Evolutionary conservation across 2,329 filamentous ascomycete species (phyloP), one percentile per base, ranked within the genome.

Genomic region (Chrysoporthe cubensis): DNA sequence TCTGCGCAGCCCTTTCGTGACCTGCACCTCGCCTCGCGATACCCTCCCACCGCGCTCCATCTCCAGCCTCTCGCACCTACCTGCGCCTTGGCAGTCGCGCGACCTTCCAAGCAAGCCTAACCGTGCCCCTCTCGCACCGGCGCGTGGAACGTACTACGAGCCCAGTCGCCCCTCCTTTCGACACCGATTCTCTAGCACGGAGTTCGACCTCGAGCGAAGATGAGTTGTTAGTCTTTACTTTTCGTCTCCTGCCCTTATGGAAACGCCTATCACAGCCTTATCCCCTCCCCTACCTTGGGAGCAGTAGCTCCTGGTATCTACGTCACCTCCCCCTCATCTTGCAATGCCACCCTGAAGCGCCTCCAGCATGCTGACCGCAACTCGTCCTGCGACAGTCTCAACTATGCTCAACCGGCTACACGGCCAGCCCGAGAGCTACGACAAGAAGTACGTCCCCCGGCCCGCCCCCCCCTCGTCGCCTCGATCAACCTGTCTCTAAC

Each of bases 351-450:
- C 11, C 52, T 56, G 59, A 50, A 34, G 32, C 56, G 50, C 59
- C 63, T 48, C 54, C 64, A 65, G 5, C 11, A 64, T 66, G 66
- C 70, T 70, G 64, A 71, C 62, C 48, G 61, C 65, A 44, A 52
- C 58, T 32, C 57, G 57, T 42, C 64, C 52, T 43, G 26, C 32
- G 52, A 64, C 70, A 97, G 94, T 97, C 83, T 84, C 91, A 74
- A 91, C 87, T 77, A 97, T 97, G 93, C 86, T 97, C 76, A 97
- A 95, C 83, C 94, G 95, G 87, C 91, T 97, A 76, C 93, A 96
- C 76, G 94, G 94, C 80, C 95, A 98, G 84, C 95, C 95, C 74
- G 94, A 97, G 74, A 97, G 93, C 83, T 99, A 99, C 84, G 96
- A 98, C 79, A 97, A 97, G 83, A 99, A 99, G 93, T 96, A 83